Base-by-base conservation (phyloP, 495 filamentous ascomycete genomes). In the Staphylotrichum tortipilum region DNA sequence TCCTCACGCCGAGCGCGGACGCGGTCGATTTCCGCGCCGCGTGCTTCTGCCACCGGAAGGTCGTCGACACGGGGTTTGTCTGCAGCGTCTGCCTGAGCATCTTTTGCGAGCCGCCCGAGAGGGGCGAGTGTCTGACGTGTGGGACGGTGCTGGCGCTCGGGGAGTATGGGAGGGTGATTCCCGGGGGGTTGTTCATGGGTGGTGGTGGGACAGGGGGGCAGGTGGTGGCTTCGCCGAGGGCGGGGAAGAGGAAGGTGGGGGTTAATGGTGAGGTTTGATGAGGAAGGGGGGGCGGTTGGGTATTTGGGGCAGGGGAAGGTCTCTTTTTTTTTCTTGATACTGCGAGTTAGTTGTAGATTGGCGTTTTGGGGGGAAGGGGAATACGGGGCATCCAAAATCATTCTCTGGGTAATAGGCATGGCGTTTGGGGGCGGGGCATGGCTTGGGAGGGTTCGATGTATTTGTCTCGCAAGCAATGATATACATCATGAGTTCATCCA, bases 11-110 rank as follows among this genome's bases (percentile, higher is more conserved):
- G 0, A 86, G 82, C 11, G 81, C 86, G n/a, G 84, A 86, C 26
- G 78, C 84, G 38, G 92, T 98, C 31, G 94, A 98, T 72, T 98
- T 98, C 64, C 78, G 94, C 9, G 91, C 92, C 6, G 92, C 92
- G 12, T 98, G 92, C 68, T 98, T 98, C 65, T 98, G 92, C 65
- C 92, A 98, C 68, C 76, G 91, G 28, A 78, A 76, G 21, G 89
- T 97, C 12, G 84, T 98, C 47, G 88, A 95, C 69, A 78, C 92
- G 22, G 92, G 88, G 10, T 98, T 84, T 61, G 94, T 98, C 36
- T 98, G 92, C 72, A 91, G 86, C 36, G 86, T 98, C 50, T 98
- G 92, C 63, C 71, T 98, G 55, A 92, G 88, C 67, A 98, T 74
- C 50, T 75, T 75, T 55, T 75, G 72, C 60, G 59, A 69, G 50